A percentile compares a stretch with the other conserved stretches of the same genome.
Evolutionary conservation across 345 rosid species (phyloP).

Genomic region (Mercurialis annua): DNA sequence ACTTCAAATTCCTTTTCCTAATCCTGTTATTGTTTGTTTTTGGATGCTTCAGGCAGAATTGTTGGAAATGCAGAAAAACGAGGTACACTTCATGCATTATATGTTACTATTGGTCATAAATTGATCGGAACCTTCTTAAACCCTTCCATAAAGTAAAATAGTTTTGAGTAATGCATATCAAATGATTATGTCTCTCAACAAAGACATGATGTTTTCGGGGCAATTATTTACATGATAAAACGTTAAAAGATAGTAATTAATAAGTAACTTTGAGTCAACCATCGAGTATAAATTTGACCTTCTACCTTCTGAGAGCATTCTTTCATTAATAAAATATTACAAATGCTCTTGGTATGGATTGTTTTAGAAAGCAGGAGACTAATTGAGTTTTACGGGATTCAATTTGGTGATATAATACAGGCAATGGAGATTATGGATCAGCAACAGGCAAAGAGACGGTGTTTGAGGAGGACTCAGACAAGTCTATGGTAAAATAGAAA

Average conservation of each 20-base stretch:
- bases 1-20: slow-evolving; percentile 10
- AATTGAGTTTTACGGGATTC: neutral
- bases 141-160: neutral
- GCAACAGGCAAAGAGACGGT: slow-evolving; percentile 57
- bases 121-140: neutral
- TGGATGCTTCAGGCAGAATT: slow-evolving; percentile 55
- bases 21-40: slow-evolving; percentile 14
- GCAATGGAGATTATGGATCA: slow-evolving; percentile 56
- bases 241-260: too few species aligned
- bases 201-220: too few species aligned
- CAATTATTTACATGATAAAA: too few species aligned
- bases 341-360: neutral
- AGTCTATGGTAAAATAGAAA: slow-evolving; percentile 72
- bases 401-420: slow-evolving; percentile 33
- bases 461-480: slow-evolving; percentile 81
- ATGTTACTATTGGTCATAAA: neutral
- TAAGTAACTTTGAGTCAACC: too few species aligned
- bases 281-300: too few species aligned
- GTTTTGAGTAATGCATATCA: neutral
- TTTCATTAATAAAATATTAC: too few species aligned
- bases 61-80: slow-evolving; percentile 75
- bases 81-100: slow-evolving; percentile 57
- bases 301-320: too few species aligned
- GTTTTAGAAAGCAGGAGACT: neutral
- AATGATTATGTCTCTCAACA: slow-evolving; percentile 1